Base-by-base conservation (phyloP, 2,329 filamentous ascomycete genomes). In the Sphaerulina musiva region DNA sequence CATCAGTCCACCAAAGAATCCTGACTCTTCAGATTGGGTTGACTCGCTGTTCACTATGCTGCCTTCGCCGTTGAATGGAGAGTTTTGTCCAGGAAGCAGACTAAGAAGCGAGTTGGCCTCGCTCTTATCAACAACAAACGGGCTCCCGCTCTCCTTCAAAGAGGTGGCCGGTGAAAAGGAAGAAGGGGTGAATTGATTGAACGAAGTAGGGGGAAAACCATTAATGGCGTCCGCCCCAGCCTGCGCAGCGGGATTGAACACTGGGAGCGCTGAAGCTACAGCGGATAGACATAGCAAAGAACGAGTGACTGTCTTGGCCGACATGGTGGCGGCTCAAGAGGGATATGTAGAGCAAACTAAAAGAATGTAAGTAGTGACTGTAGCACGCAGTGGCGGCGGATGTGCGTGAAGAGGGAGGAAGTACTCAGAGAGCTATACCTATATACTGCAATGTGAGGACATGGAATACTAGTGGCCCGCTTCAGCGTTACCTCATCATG, bases 231-330 rank as follows among this genome's bases (percentile, higher is more conserved):
- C 36, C n/a, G 32, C 39, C 6, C 32, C 49, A 31, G 17, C 17
- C 32, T 23, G 12, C 48, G 20, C 8, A 29, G 20, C 36, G 14
- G 10, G 45, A 11, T 38, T 44, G 26, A 39, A 29, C 38, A 45
- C 45, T 38, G 54, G 54, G n/a, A 56, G 50, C 31, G 54, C 54
- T 38, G 54, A 46, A 17, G 50, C 54, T n/a, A 56, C 34, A 42
- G 50, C 46, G 2, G 54, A 46, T 42, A 56, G 31, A 46, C 54
- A 56, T 48, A 56, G 50, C 47, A 56, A 48, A 49, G 54, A 56
- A 56, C 49, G 54, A 56, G 54, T 50, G 54, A 56, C 49, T 40
- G 54, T 53, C 32, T 48, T 52, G 54, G 51, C 42, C 41, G 49
- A 48, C 54, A 56, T 56, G 54, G 31, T 51, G 34, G 29, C 34